Percentiles rank a stretch among this genome's conserved stretches.
phyloP scores from a whole-genome alignment of 305 asterid species.

The Solanum chacoense region DNA sequence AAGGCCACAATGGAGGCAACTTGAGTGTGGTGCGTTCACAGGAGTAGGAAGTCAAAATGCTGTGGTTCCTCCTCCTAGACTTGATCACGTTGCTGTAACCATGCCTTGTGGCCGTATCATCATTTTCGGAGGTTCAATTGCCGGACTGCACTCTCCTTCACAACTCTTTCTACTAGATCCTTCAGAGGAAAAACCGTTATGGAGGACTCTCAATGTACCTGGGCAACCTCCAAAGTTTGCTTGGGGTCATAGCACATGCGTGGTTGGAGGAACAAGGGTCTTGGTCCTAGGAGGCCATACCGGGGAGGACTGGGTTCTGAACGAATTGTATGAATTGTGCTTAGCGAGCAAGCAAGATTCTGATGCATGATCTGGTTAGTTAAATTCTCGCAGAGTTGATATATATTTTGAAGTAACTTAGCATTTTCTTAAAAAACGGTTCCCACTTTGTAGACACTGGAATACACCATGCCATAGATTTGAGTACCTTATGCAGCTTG shows the following conservation, averaged over 20 bases:
- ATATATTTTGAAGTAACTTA: background rate
- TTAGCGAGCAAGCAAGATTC: constrained; percentile 80
- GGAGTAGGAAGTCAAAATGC: constrained; percentile 61
- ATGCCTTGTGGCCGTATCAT: constrained; percentile 94
- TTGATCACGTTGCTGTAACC: constrained; percentile 82
- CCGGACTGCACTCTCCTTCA: constrained; percentile 87
- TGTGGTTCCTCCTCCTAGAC: constrained; percentile 77
- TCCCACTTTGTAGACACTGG: background rate
- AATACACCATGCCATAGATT: background rate
- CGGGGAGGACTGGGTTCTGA: constrained; percentile 87
- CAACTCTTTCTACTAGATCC: constrained; percentile 86
- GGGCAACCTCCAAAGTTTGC: constrained; percentile 90
- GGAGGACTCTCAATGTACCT: constrained; percentile 81
- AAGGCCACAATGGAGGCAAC: constrained; percentile 69
- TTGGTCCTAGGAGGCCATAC: constrained; percentile 90
- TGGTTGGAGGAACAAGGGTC: constrained; percentile 86
- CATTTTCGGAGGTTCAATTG: constrained; percentile 80
- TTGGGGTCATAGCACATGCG: constrained; percentile 93
- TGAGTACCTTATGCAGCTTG: background rate
- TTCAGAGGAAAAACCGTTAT: constrained; percentile 69
- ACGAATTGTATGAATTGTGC: constrained; percentile 77
- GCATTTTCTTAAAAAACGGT: background rate
- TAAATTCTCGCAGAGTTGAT: background rate
- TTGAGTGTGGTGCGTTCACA: constrained; percentile 55
- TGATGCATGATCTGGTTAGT: constrained; percentile 19